Evolutionary conservation across 768 basidiomycete species (phyloP), one percentile per base, ranked within the genome.

Genomic region (Tricholoma bakamatsutake): DNA sequence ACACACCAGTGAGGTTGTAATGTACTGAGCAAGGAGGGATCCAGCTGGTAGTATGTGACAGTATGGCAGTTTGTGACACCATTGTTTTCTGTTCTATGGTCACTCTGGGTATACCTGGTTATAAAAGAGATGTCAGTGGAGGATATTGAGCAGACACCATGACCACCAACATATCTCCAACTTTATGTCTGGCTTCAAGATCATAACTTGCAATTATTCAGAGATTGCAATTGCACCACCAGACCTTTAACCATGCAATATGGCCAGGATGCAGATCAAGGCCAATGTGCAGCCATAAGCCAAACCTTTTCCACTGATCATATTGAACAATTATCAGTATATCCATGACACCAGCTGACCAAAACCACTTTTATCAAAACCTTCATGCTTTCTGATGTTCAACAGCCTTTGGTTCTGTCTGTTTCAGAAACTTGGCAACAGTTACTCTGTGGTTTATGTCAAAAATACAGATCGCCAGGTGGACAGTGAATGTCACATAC

Each of bases 321-420:
- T 78, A 75, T 56, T 79, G 77, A 51, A 76, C 74, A 13, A 69
- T 39, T 0, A 61, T 35, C 63, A 68, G 68, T 0, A 74, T 40
- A 24, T 76, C 72, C 21, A 71, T 78, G 0, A 76, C 66, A 0
- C 77, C 78, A 5, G 77, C 76, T 1, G 73, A 64, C 59, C n/a
- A n/a, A n/a, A n/a, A n/a, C n/a, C n/a, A n/a, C n/a, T n/a, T n/a
- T n/a, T n/a, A n/a, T n/a, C n/a, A n/a, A n/a, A n/a, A n/a, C n/a
- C n/a, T 33, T 9, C 31, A 0, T 55, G 56, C 3, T n/a, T 60
- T 57, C 0, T 71, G 63, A 10, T 62, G 62, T 67, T 0, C 13
- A 1, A 75, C 63, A 0, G 62, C 59, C 3, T 51, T 49, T 35
- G 57, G 57, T 21, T 58, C 53, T 2, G 21, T 18, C 18, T 13